Evolutionary conservation across 306 rosid genomes (phyloP), one percentile per base, ranked within the genome.

Genomic region (Senna siamea): DNA sequence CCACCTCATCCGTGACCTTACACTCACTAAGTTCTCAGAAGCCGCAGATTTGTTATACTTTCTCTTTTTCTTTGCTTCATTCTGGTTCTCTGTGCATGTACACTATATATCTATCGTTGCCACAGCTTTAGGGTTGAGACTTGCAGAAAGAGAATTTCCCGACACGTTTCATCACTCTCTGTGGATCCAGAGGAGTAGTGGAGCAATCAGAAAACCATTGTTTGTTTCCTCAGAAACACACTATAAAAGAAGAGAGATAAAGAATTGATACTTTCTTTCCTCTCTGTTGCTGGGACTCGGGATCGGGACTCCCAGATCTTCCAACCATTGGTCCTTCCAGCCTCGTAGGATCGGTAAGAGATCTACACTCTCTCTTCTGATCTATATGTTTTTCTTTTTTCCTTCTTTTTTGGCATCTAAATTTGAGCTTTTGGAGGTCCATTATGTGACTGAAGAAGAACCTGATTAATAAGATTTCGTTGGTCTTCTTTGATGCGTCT

Each of bases 321-420:
- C 60, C 60, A 58, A 5, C 77, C 66, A 72, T 62, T 85, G 79
- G 76, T 74, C 15, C 69, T 35, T 40, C 35, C 69, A 44, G 48
- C 69, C 77, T 81, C 78, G 12, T 76, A 75, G 79, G 82, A 88
- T 78, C 79, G 81, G 96, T 90, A 78, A 78, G 78, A 48, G 77
- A 72, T 82, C 71, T 72, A 18, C 35, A 9, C 56, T 60, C 28
- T 32, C 11, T 64, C 35, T 30, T 32, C 17, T 18, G 7, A 3
- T 15, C 56, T 58, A 13, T 47, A 44, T 58, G n/a, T 17, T 44
- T 53, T 62, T 14, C 4, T 22, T 18, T 41, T 18, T 50, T 65
- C 69, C 32, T 60, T 28, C 53, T 61, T 52, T 55, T 50, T 79
- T 54, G 69, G 83, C 59, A 43, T 56, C 28, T 28, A 54, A 75